Percentiles rank a stretch among this genome's conserved stretches.
phyloP scores from a whole-genome alignment of 192 early-diverging fungal genomes.

The Linnemannia hyalina region DNA sequence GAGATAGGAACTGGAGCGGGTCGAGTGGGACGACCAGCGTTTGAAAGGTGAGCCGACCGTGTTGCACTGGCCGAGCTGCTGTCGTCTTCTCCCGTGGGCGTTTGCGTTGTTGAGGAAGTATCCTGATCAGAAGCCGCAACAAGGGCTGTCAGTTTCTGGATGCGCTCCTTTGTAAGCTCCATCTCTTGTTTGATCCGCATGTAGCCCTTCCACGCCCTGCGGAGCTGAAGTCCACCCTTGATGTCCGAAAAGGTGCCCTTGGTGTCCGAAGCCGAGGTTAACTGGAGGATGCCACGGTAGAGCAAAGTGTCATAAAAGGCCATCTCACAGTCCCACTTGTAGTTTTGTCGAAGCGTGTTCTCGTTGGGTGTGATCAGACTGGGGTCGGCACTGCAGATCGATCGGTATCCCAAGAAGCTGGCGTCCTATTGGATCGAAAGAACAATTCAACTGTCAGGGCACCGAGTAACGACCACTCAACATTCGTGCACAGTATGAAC shows the following conservation, averaged over 20 bases:
- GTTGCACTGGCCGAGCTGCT: background rate
- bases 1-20: constrained; percentile 16
- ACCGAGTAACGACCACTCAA: no score
- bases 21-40: background rate
- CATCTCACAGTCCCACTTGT: constrained; percentile 62
- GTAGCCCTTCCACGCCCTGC: constrained; percentile 58
- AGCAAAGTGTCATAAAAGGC: constrained; percentile 56
- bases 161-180: constrained; percentile 35
- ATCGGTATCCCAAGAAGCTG: constrained; percentile 37
- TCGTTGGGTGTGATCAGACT: constrained; percentile 26
- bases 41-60: background rate
- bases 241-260: constrained; percentile 58
- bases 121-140: background rate
- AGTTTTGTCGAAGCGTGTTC: constrained; percentile 52
- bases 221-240: constrained; percentile 54
- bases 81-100: background rate
- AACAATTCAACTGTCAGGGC: background rate
- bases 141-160: constrained; percentile 26
- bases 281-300: constrained; percentile 54
- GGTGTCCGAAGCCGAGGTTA: constrained; percentile 50
- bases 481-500: background rate
- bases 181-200: constrained; percentile 58
- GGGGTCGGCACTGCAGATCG: constrained; percentile 34
- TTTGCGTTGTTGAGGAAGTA: background rate
- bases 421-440: constrained; percentile 33